Percentiles rank a stretch among this genome's conserved stretches.
Evolutionary conservation across 257 asterid genomes (phyloP).

Genomic region (Eustoma russellianum): DNA sequence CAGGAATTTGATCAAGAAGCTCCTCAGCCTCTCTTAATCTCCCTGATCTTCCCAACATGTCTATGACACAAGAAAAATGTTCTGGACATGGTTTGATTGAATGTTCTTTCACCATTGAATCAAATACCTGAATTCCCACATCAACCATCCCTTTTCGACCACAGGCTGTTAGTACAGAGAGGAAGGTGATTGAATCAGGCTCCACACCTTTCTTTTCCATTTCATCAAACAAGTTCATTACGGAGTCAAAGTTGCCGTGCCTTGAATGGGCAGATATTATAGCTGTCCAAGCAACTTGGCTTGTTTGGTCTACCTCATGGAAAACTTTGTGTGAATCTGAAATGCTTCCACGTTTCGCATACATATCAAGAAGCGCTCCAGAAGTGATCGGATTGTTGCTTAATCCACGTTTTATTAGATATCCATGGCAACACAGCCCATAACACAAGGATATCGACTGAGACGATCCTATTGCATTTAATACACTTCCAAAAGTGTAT

Average conservation of each 20-base stretch:
- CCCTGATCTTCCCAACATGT: conserved; percentile 89
- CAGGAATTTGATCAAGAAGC: conserved; percentile 50
- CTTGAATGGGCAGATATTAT: conserved; percentile 79
- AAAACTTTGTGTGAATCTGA: conserved; percentile 59
- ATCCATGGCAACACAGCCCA: conserved; percentile 59
- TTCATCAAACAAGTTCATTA: conserved; percentile 49
- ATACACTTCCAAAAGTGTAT: conserved; percentile 76
- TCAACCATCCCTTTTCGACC: conserved; percentile 76
- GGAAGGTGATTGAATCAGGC: conserved; percentile 83
- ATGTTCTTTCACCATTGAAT: conserved; percentile 47
- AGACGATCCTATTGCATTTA: conserved; percentile 75
- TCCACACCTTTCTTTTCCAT: conserved; percentile 48
- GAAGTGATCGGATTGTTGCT: conserved; percentile 47
- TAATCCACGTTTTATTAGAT: conserved; percentile 49
- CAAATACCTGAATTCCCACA: conserved; percentile 45
- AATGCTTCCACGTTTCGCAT: conserved; percentile 88
- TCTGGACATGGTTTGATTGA: conserved; percentile 52
- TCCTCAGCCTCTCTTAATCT: conserved; percentile 71
- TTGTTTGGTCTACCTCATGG: conserved; percentile 35
- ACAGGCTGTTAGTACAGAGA: conserved; percentile 72
- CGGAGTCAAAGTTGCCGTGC: conserved; percentile 73
- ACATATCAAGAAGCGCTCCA: conserved; percentile 87
- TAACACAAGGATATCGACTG: conserved; percentile 65
- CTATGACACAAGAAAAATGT: conserved; percentile 77
- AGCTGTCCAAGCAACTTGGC: conserved; percentile 79